phyloP scores from a whole-genome alignment of 129 eudicot species.

The Saussurea involucrata region DNA sequence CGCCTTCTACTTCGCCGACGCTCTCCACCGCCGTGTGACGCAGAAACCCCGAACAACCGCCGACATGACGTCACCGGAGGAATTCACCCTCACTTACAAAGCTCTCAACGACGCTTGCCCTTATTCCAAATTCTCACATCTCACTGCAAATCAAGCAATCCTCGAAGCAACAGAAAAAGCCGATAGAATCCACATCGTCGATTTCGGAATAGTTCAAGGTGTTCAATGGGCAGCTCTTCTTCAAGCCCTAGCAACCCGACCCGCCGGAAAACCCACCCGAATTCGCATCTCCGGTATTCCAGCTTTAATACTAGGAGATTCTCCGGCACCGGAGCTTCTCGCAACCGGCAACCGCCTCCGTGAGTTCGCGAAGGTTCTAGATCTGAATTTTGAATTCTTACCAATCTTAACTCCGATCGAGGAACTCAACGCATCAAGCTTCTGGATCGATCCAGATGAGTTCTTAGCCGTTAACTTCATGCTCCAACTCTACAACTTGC shows the following conservation, averaged over 20 bases:
- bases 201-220: conserved; percentile 89
- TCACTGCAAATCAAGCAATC: conserved; percentile 96
- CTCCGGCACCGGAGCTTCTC: conserved; percentile 52
- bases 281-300: conserved; percentile 90
- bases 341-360: conserved; percentile 89
- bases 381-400: conserved; percentile 77
- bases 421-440: conserved; percentile 46
- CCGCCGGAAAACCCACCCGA: conserved; percentile 70
- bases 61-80: conserved; percentile 61
- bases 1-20: conserved; percentile 72
- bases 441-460: conserved; percentile 71
- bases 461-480: conserved; percentile 81
- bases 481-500: conserved; percentile 74
- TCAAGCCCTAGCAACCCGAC: conserved; percentile 89
- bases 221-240: conserved; percentile 96
- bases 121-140: conserved; percentile 74
- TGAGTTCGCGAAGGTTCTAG: conserved; percentile 79
- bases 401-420: conserved; percentile 55
- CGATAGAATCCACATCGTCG: conserved; percentile 69
- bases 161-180: conserved; percentile 76
- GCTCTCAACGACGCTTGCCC: conserved; percentile 92
- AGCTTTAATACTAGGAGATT: conserved; percentile 56
- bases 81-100: conserved; percentile 64
- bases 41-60: conserved; percentile 24
- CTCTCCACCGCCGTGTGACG: conserved; percentile 48